phyloP scores from a whole-genome alignment of 257 asterid genomes.

The Nicotiana paniculata region DNA sequence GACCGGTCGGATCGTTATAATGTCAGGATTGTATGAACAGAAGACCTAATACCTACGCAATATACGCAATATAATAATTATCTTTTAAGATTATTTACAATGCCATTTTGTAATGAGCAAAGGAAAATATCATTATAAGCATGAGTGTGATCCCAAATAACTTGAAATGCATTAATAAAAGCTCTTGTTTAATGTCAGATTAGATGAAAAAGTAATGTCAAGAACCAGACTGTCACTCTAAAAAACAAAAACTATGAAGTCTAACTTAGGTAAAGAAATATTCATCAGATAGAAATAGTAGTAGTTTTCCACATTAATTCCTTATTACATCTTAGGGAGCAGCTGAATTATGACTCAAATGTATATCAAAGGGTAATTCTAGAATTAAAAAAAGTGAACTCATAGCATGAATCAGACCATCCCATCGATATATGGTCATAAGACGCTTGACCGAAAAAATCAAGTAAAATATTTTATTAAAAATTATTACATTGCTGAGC shows the following conservation, averaged over 20 bases:
- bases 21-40: neutral
- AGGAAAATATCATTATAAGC: no score
- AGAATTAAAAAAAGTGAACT: neutral
- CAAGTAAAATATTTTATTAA: neutral
- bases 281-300: neutral
- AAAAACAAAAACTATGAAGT: neutral
- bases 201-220: neutral
- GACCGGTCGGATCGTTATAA: no score
- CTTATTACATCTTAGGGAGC: neutral
- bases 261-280: slow-evolving; percentile 3
- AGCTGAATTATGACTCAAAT: neutral
- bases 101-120: no score
- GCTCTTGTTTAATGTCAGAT: neutral
- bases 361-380: neutral
- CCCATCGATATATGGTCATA: neutral
- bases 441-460: neutral
- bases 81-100: no score
- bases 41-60: neutral
- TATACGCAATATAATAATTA: neutral
- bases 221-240: neutral
- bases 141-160: no score
- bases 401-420: neutral
- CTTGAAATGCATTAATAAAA: neutral
- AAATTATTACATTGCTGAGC: neutral
- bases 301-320: neutral